Evolutionary conservation across 2,329 filamentous ascomycete genomes (phyloP).

Genomic region (Penicillium sp.): DNA sequence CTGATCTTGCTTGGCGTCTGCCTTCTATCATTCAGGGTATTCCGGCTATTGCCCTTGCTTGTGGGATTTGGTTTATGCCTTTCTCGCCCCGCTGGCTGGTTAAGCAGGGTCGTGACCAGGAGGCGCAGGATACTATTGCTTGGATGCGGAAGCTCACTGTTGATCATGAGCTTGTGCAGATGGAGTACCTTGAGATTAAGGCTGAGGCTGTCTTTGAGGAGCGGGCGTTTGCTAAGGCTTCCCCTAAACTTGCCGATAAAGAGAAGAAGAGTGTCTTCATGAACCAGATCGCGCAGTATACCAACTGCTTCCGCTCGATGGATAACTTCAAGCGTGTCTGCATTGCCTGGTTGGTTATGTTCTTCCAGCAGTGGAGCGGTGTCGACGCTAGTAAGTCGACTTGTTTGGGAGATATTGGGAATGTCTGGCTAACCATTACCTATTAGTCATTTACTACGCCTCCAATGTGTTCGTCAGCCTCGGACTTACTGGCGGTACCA

Average conservation of each 20-base stretch:
- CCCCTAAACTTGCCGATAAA: slow-evolving; percentile 39
- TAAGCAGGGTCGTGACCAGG: slow-evolving; percentile 47
- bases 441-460: slow-evolving; percentile 43
- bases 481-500: slow-evolving; percentile 34
- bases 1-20: slow-evolving; percentile 46
- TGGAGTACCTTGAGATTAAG: slow-evolving; percentile 51
- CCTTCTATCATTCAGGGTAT: slow-evolving; percentile 49
- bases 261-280: slow-evolving; percentile 43
- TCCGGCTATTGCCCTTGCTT: slow-evolving; percentile 35
- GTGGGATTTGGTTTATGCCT: slow-evolving; percentile 49
- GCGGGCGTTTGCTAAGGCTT: slow-evolving; percentile 44
- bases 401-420: neutral
- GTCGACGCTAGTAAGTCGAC: slow-evolving; percentile 38
- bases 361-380: slow-evolving; percentile 50
- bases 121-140: slow-evolving; percentile 32
- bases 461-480: slow-evolving; percentile 39
- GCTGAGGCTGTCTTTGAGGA: slow-evolving; percentile 47
- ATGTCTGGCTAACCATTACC: slow-evolving; percentile 18
- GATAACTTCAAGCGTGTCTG: slow-evolving; percentile 52
- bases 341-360: slow-evolving; percentile 48
- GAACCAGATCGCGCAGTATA: slow-evolving; percentile 52
- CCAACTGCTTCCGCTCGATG: slow-evolving; percentile 47
- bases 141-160: slow-evolving; percentile 32
- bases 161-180: slow-evolving; percentile 40
- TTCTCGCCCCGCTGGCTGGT: slow-evolving; percentile 57